Percentiles rank a stretch among this genome's conserved stretches.
These are phyloP conservation scores for Phytophthora pinifolia DNA, from an alignment of 352 stramenopile genomes.

Conservation along the genomic window DNA sequence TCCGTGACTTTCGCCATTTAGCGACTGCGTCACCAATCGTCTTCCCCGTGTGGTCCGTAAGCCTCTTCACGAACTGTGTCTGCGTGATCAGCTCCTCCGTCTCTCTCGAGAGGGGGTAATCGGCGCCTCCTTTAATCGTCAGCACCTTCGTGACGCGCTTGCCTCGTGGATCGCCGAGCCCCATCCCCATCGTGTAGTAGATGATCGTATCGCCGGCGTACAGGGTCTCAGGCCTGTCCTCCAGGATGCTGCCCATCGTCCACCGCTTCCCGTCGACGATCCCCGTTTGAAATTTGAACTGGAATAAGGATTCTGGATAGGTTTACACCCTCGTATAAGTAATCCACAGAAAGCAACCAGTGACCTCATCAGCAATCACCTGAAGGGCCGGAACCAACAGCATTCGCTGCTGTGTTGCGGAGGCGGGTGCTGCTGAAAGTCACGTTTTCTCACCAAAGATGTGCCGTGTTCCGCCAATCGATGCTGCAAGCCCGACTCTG, in stretches of 20 bases:
- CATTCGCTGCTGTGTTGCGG: too few species aligned
- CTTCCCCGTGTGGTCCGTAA: neutral
- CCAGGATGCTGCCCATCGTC: too few species aligned
- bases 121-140: neutral
- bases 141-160: slow-evolving; percentile 2
- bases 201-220: neutral
- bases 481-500: slow-evolving; percentile 21
- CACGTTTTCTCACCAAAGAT: slow-evolving; percentile 7
- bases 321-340: too few species aligned
- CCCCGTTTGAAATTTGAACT: too few species aligned
- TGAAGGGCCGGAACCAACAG: too few species aligned
- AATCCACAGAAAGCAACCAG: too few species aligned
- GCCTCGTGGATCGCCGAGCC: neutral
- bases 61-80: slow-evolving; percentile 1
- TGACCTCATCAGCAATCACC: too few species aligned
- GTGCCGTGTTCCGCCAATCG: slow-evolving; percentile 11
- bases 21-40: neutral
- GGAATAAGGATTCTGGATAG: too few species aligned
- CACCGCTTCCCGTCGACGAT: too few species aligned
- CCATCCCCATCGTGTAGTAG: slow-evolving; percentile 2
- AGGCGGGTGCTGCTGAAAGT: too few species aligned
- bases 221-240: neutral
- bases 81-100: neutral
- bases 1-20: too few species aligned
- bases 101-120: neutral